Evolutionary conservation across 2,329 filamentous ascomycete species (phyloP).

Genomic region (Aspergillus texensis): DNA sequence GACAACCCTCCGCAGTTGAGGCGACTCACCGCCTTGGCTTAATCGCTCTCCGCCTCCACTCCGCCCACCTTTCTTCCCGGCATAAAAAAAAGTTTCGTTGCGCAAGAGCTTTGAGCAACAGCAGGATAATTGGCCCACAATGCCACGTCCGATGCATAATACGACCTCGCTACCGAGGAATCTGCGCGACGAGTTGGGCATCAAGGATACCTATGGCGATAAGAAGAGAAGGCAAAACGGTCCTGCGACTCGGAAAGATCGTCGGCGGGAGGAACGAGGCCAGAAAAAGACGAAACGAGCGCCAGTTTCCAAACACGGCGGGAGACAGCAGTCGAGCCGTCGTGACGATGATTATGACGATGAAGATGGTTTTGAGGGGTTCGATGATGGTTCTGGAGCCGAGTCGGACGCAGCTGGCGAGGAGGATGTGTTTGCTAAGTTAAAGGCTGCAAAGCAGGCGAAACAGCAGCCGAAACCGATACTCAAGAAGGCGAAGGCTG

Average conservation of each 20-base stretch:
- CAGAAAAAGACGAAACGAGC: slow-evolving; percentile 58
- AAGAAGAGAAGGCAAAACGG: slow-evolving; percentile 35
- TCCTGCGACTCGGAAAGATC: slow-evolving; percentile 60
- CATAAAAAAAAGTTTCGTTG: slow-evolving; percentile 27
- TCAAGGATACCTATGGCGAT: slow-evolving; percentile 39
- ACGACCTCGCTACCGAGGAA: slow-evolving; percentile 46
- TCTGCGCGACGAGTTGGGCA: slow-evolving; percentile 43
- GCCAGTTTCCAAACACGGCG: slow-evolving; percentile 18
- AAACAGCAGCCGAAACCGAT: slow-evolving; percentile 36
- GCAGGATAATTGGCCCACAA: slow-evolving; percentile 20
- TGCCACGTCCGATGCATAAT: slow-evolving; percentile 42
- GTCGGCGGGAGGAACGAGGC: slow-evolving; percentile 66
- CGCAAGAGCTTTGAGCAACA: not conserved
- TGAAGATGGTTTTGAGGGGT: slow-evolving; percentile 25
- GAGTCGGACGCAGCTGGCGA: slow-evolving; percentile 23
- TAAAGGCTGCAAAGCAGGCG: slow-evolving; percentile 26
- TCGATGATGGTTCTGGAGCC: slow-evolving; percentile 28
- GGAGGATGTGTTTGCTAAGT: slow-evolving; percentile 23
- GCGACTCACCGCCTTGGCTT: slow-evolving; percentile 21
- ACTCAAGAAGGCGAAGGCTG: slow-evolving; percentile 34
- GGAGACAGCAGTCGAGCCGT: slow-evolving; percentile 11
- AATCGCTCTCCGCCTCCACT: slow-evolving; percentile 24
- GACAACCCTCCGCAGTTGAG: slow-evolving; percentile 14
- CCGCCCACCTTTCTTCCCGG: slow-evolving; percentile 19
- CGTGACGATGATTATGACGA: slow-evolving; percentile 13